A percentile compares a stretch with the other conserved stretches of the same genome.
Conservation (phyloP, 495 filamentous ascomycete species). For the Penicillium daleae region DNA sequence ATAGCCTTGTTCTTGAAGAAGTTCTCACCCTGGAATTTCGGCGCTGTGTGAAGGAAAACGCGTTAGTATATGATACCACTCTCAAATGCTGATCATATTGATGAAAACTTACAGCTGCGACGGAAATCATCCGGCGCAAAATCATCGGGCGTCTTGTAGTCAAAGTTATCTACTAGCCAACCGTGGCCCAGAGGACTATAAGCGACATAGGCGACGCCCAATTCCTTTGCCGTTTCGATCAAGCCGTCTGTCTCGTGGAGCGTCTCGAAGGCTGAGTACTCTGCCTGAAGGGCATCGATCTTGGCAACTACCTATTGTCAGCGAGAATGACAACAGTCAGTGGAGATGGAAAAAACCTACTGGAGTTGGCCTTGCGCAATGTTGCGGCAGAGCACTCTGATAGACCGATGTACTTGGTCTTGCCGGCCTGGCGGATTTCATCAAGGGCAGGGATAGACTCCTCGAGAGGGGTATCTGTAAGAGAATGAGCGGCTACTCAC, state of each 20-base stretch:
- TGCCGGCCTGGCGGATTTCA: conserved; percentile 48
- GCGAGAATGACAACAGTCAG: not conserved
- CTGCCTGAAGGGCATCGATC: conserved; percentile 55
- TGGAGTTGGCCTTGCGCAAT: conserved; percentile 48
- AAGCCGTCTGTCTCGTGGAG: conserved; percentile 47
- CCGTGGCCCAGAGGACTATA: conserved; percentile 53
- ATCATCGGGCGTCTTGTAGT: conserved; percentile 47
- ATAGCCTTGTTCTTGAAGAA: conserved; percentile 53
- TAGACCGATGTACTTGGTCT: conserved; percentile 53
- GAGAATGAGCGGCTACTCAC: no score
- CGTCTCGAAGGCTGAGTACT: conserved; percentile 56
- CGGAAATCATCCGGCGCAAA: conserved; percentile 51
- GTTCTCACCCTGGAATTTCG: conserved; percentile 56
- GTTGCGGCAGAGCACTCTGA: conserved; percentile 51
- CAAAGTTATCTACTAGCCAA: conserved; percentile 50
- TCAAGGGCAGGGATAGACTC: conserved; percentile 52
- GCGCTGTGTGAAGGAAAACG: conserved; percentile 26
- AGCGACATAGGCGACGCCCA: conserved; percentile 48
- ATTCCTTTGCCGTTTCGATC: conserved; percentile 45
- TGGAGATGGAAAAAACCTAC: conserved; percentile 22
- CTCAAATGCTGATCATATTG: no score
- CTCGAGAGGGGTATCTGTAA: conserved; percentile 49
- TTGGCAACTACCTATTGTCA: conserved; percentile 42
- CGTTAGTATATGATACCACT: not conserved
- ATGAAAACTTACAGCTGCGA: conserved; percentile 30